Base-by-base conservation (phyloP, 2,329 filamentous ascomycete species). In the Domatiomyces globalis region DNA sequence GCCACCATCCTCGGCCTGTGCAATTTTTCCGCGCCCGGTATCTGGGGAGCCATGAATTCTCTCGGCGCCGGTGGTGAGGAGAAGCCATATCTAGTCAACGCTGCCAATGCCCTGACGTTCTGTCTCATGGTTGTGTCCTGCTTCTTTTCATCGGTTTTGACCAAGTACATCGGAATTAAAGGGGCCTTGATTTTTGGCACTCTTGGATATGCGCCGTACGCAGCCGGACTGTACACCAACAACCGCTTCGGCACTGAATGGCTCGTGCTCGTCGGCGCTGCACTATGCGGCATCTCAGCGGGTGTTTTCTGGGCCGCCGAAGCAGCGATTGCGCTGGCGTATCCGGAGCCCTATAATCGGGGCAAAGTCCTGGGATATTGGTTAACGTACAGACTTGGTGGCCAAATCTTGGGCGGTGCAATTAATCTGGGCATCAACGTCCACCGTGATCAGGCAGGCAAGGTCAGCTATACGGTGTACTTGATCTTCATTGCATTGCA, bases 301-400 rank as follows among this genome's bases (percentile, higher is more conserved):
- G 84, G 84, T 0, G 71, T 87, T 0, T 87, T 87, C 65, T 87
- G 84, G 84, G 81, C 81, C 72, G 78, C 83, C 0, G 84, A 87
- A 65, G 81, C 81, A 0, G 83, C 84, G 0, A 84, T 87, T 51
- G 83, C 83, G 0, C 76, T 87, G 18, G 74, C 79, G 0, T 87
- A 87, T 56, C 83, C 83, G 0, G 83, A 87, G 59, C 81, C 82
- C 0, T 79, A 77, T 61, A 84, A 84, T 46, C 75, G 77, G 49
- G 81, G 80, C 0, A 74, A 74, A 15, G 78, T 80, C 17, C 68
- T 87, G 0, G 83, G 81, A 0, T 80, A 83, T 60, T 87, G 84
- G 84, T 71, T 86, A 4, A 74, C 70, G 4, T 79, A 75, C 55
- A 71, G 76, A 2, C 71, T 84, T 1, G 69, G 72, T 1, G 83